phyloP scores from a whole-genome alignment of 352 stramenopile genomes.

The Globisporangium alternatum region DNA sequence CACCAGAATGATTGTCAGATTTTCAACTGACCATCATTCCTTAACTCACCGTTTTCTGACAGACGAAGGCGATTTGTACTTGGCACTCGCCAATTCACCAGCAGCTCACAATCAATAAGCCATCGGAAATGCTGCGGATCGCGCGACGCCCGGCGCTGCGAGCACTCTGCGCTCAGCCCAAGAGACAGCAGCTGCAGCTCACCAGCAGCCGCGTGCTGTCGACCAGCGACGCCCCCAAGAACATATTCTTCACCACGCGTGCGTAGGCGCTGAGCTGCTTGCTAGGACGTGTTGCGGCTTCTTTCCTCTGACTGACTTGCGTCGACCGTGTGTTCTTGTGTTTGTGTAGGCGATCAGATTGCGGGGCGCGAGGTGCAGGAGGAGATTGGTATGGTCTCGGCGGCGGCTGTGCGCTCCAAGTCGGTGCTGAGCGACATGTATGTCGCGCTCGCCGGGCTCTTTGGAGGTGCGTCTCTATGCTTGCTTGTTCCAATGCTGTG shows the following conservation, averaged over 20 bases:
- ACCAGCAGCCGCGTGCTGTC: slow-evolving; percentile 12
- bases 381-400: slow-evolving; percentile 74
- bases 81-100: not conserved
- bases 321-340: slow-evolving; percentile 1
- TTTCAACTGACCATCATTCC: not conserved
- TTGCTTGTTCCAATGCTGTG: not conserved
- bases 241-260: slow-evolving; percentile 76
- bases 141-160: slow-evolving; percentile 7
- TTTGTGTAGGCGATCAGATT: slow-evolving; percentile 53
- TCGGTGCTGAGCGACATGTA: slow-evolving; percentile 84
- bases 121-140: slow-evolving; percentile 9
- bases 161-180: not conserved
- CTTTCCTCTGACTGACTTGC: not conserved
- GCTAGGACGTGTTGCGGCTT: not conserved
- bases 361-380: slow-evolving; percentile 65
- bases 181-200: not conserved
- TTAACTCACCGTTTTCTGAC: not conserved
- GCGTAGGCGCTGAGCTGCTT: slow-evolving; percentile 8
- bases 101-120: not conserved
- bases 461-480: slow-evolving; percentile 38
- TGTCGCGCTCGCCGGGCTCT: slow-evolving; percentile 61
- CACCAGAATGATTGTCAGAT: no score
- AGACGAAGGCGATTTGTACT: not conserved
- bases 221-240: slow-evolving; percentile 12
- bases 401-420: slow-evolving; percentile 75